Conservation (phyloP, 257 asterid genomes). For the Primulina tabacum region DNA sequence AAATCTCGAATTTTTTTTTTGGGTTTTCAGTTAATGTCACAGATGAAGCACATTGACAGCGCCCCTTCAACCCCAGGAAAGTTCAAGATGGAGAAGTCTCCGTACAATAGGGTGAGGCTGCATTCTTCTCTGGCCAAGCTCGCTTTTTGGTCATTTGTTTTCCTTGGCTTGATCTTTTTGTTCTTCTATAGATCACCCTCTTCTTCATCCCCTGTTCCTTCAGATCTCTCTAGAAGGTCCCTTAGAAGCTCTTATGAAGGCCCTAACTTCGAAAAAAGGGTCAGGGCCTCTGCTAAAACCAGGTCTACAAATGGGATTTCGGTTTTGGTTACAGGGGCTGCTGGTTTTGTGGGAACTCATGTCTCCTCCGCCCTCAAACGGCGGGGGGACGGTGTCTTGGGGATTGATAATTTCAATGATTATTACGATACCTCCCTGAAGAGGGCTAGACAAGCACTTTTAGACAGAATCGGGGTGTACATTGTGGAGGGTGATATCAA, state of each 20-base stretch:
- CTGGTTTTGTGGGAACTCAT: constrained; percentile 95
- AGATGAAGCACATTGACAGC: constrained; percentile 75
- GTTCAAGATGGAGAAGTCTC: constrained; percentile 95
- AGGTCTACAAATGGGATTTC: constrained; percentile 83
- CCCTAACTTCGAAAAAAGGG: constrained; percentile 65
- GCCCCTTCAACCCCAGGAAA: constrained; percentile 81
- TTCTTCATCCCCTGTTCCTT: constrained; percentile 41
- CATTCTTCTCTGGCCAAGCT: constrained; percentile 80
- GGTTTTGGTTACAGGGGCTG: constrained; percentile 92
- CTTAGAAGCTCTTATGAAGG: constrained; percentile 59
- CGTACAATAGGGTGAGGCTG: constrained; percentile 63
- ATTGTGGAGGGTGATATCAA: constrained; percentile 93
- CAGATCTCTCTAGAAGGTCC: constrained; percentile 87
- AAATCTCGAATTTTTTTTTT: constrained; percentile 27
- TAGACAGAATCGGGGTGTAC: constrained; percentile 83
- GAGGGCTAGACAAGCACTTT: constrained; percentile 69
- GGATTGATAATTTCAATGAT: constrained; percentile 77
- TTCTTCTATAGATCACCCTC: constrained; percentile 76
- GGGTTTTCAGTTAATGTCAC: constrained; percentile 25
- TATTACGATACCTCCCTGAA: constrained; percentile 81
- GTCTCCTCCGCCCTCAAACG: constrained; percentile 91
- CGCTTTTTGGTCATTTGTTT: constrained; percentile 82
- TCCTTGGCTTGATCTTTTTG: constrained; percentile 74
- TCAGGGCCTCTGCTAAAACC: constrained; percentile 74
- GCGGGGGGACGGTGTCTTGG: constrained; percentile 91